phyloP scores from a whole-genome alignment of 495 filamentous ascomycete genomes.

The Penicillium maclennaniae region DNA sequence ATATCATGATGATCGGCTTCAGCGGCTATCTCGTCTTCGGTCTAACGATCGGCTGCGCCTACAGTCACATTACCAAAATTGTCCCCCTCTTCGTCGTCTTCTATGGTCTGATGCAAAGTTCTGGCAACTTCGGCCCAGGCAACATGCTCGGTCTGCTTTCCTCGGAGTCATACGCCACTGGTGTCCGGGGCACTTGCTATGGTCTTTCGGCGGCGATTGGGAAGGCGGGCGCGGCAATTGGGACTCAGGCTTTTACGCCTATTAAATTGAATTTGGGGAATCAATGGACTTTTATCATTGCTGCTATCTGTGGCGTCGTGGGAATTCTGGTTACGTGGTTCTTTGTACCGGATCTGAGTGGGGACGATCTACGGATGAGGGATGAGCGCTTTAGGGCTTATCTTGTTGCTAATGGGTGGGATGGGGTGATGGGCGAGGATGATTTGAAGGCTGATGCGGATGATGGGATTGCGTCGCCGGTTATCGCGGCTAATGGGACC shows the following conservation, averaged over 20 bases:
- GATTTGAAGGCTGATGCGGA: slow-evolving; percentile 31
- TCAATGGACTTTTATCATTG: slow-evolving; percentile 51
- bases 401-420: slow-evolving; percentile 45
- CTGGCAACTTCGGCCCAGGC: slow-evolving; percentile 50
- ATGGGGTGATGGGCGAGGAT: slow-evolving; percentile 45
- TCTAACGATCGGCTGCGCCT: slow-evolving; percentile 48
- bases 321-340: slow-evolving; percentile 49
- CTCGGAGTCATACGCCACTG: slow-evolving; percentile 49
- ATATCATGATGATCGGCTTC: slow-evolving; percentile 54
- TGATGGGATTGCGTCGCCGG: slow-evolving; percentile 17
- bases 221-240: slow-evolving; percentile 50
- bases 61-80: slow-evolving; percentile 46
- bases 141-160: slow-evolving; percentile 50
- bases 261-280: slow-evolving; percentile 43
- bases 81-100: slow-evolving; percentile 51
- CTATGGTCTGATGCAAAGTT: slow-evolving; percentile 51
- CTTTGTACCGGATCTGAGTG: slow-evolving; percentile 47
- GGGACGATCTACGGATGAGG: slow-evolving; percentile 38
- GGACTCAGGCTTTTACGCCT: slow-evolving; percentile 48
- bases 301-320: slow-evolving; percentile 49
- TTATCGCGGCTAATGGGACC: not conserved
- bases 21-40: slow-evolving; percentile 50
- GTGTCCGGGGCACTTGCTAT: slow-evolving; percentile 49
- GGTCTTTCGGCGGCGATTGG: slow-evolving; percentile 51
- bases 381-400: slow-evolving; percentile 47